Percentiles rank a stretch among this genome's conserved stretches.
phyloP scores from a whole-genome alignment of 2,329 filamentous ascomycete genomes.

The Neonectria punicea region DNA sequence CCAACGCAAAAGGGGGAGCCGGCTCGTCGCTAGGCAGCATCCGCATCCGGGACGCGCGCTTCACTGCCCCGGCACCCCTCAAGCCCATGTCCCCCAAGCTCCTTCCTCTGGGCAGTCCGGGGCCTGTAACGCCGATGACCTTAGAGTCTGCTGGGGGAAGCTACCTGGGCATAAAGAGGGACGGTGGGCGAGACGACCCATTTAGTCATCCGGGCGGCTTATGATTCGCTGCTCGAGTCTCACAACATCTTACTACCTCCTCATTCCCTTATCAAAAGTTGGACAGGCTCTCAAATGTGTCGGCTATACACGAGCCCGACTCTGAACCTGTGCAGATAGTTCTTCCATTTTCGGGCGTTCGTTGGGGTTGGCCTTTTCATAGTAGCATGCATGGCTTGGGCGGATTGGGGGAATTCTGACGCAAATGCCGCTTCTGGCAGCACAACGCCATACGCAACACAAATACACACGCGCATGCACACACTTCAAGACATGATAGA shows the following conservation, averaged over 20 bases:
- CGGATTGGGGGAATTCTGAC: neutral
- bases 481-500: slow-evolving; percentile 15
- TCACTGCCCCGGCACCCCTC: slow-evolving; percentile 51
- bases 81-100: slow-evolving; percentile 63
- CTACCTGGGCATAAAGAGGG: slow-evolving; percentile 47
- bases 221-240: neutral
- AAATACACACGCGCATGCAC: neutral
- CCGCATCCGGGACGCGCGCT: slow-evolving; percentile 51
- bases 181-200: neutral
- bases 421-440: neutral
- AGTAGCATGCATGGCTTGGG: neutral
- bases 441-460: neutral
- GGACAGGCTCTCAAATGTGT: no score
- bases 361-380: neutral
- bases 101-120: slow-evolving; percentile 65
- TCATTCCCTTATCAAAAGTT: neutral
- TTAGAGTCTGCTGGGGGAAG: slow-evolving; percentile 54
- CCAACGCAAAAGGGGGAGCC: slow-evolving; percentile 38
- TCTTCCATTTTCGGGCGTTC: slow-evolving; percentile 1
- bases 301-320: neutral
- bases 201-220: neutral
- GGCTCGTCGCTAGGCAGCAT: slow-evolving; percentile 49
- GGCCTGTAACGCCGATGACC: slow-evolving; percentile 71
- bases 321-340: neutral
- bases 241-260: neutral